Evolutionary conservation across 768 basidiomycete genomes (phyloP), one percentile per base, ranked within the genome.

Genomic region (Lactarius tabidus): DNA sequence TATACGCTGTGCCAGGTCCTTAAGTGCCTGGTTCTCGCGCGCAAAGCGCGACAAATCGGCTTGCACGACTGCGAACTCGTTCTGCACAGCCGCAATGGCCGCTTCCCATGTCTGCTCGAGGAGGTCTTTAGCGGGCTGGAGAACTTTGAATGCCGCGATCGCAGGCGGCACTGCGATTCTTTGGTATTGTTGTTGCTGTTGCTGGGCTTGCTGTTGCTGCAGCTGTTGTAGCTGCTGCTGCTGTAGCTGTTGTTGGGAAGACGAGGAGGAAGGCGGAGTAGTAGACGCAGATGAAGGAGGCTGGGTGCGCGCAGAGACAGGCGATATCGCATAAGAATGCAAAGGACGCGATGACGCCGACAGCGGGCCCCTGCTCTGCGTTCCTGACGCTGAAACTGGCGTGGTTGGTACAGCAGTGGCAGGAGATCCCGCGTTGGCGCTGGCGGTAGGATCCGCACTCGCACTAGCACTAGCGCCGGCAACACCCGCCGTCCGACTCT

Each of bases 101-200:
- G 64, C 58, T 5, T 52, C 57, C 67, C 67, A 68, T 15, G 67
- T 58, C 64, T 68, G 41, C 43, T 68, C 67, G 41, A 68, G 60
- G 26, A 68, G 64, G 2, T 23, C 39, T 35, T 68, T 68, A 20
- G 57, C 60, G 2, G 67, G 67, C 41, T 68, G 67, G 26, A 68
- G 67, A 7, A 66, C 59, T 39, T 26, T 61, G 36, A 62, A 68
- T 8, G 67, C 64, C 26, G 67, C 52, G n/a, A 53, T 12, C 1
- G 35, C 39, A 20, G 67, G 53, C 1, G 60, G 20, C 1, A 51
- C 8, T 1, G 31, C 20, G n/a, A n/a, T 7, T 18, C 29, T 35
- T 0, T 57, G 39, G 3, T 64, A 39, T 0, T 39, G 55, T 2
- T 8, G 39, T 18, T 55, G 61, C 5, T 8, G 3, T 8, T 33